Evolutionary conservation across 768 basidiomycete genomes (phyloP).

Genomic region (Mycena belliarum): DNA sequence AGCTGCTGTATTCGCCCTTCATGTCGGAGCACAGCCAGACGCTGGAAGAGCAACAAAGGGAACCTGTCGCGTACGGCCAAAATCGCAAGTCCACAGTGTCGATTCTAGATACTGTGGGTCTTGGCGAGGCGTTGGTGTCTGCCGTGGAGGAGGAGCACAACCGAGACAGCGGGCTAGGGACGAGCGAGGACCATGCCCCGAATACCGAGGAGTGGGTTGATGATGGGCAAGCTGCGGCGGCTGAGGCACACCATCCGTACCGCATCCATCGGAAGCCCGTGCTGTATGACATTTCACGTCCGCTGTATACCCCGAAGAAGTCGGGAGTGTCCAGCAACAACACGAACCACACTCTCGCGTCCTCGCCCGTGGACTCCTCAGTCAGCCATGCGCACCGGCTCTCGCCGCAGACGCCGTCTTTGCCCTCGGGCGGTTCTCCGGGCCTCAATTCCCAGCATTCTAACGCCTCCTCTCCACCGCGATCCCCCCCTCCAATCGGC

Average conservation of each 20-base stretch:
- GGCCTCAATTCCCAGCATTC: slow-evolving; percentile 19
- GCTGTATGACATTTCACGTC: slow-evolving; percentile 38
- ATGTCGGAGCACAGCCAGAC: slow-evolving; percentile 27
- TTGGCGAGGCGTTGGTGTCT: slow-evolving; percentile 64
- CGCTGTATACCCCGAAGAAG: slow-evolving; percentile 26
- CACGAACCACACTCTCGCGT: slow-evolving; percentile 26
- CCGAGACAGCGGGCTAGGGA: slow-evolving; percentile 49
- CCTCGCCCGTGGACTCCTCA: slow-evolving; percentile 21
- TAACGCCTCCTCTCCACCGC: slow-evolving; percentile 39
- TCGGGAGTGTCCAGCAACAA: slow-evolving; percentile 14
- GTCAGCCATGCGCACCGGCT: slow-evolving; percentile 20
- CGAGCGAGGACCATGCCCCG: slow-evolving; percentile 42
- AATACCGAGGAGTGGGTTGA: slow-evolving; percentile 7
- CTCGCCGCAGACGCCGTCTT: slow-evolving; percentile 15
- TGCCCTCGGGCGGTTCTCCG: slow-evolving; percentile 15
- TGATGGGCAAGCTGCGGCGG: slow-evolving; percentile 14
- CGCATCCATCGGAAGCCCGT: slow-evolving; percentile 33
- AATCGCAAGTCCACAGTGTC: slow-evolving; percentile 24
- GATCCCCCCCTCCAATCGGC: slow-evolving; percentile 55
- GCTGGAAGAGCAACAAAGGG: slow-evolving; percentile 11
- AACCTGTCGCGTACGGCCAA: background rate
- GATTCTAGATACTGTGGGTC: slow-evolving; percentile 54
- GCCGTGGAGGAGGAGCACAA: slow-evolving; percentile 31
- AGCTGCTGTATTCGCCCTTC: slow-evolving; percentile 52
- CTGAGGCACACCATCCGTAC: slow-evolving; percentile 18